Conservation (phyloP, 2,329 filamentous ascomycete genomes). For the Ascochyta viciae-villosae region DNA sequence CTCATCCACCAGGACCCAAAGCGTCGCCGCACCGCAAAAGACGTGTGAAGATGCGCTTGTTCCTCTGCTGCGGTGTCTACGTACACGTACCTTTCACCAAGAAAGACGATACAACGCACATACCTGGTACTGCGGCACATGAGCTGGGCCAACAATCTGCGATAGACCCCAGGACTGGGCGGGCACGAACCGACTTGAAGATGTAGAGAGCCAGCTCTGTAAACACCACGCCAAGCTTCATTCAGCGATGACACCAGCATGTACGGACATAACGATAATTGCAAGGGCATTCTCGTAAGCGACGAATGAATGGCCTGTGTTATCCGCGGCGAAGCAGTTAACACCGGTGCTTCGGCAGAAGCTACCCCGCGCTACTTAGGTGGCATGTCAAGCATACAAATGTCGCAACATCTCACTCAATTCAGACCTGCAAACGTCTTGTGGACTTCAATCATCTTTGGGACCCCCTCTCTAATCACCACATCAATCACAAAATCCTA, state of each 20-base stretch:
- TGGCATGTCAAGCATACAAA: conserved; percentile 16
- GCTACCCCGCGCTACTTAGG: conserved; percentile 15
- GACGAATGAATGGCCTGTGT: conserved; percentile 14
- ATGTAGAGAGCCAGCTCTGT: not conserved
- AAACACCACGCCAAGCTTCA: not conserved
- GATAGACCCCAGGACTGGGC: conserved; percentile 15
- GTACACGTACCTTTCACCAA: conserved; percentile 13
- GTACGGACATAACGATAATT: conserved; percentile 13
- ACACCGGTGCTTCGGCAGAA: conserved; percentile 5
- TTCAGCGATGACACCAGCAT: conserved; percentile 8
- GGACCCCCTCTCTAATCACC: not conserved
- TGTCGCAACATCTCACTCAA: conserved; percentile 12
- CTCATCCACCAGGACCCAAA: not conserved
- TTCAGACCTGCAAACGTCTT: not conserved
- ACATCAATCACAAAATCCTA: not conserved
- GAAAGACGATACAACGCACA: conserved; percentile 10
- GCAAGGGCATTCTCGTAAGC: conserved; percentile 10
- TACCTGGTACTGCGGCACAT: conserved; percentile 15
- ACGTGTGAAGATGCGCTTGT: conserved; percentile 11
- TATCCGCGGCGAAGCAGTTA: conserved; percentile 17
- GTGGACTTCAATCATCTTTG: not conserved
- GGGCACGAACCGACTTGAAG: conserved; percentile 9
- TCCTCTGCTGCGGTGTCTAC: conserved; percentile 16
- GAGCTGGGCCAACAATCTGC: conserved; percentile 7
- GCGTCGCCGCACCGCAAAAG: not conserved